Evolutionary conservation across 2,329 filamentous ascomycete genomes (phyloP).

Genomic region (Diaporthe caulivora): DNA sequence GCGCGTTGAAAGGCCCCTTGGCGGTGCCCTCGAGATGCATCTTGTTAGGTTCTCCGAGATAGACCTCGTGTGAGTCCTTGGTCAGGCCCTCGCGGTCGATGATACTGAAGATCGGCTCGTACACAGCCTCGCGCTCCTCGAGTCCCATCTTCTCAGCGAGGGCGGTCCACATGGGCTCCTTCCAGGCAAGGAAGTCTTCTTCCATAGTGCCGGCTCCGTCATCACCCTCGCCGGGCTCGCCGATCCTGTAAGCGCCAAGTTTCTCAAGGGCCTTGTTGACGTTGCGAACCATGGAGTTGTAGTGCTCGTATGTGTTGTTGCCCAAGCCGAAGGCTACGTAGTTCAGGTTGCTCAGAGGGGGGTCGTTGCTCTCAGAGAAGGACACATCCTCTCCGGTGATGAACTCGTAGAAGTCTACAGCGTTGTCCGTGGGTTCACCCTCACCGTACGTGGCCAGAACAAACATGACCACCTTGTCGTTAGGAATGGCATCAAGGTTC

Average conservation of each 20-base stretch:
- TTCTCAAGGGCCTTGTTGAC: constrained; percentile 85
- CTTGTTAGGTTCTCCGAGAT: constrained; percentile 96
- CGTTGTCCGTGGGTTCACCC: constrained; percentile 98
- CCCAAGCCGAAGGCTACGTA: constrained; percentile 96
- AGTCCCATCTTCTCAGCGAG: constrained; percentile 86
- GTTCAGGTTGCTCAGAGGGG: constrained; percentile 84
- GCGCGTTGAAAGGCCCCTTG: constrained; percentile 93
- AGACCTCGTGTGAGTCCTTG: constrained; percentile 83
- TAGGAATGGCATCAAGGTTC: constrained; percentile 88
- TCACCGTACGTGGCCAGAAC: constrained; percentile 97
- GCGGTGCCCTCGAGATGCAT: constrained; percentile 88
- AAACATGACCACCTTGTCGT: constrained; percentile 94
- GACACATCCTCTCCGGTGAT: constrained; percentile 83
- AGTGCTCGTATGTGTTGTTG: constrained; percentile 99
- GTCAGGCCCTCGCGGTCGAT: constrained; percentile 80
- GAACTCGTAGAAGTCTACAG: constrained; percentile 99
- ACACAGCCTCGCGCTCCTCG: constrained; percentile 95
- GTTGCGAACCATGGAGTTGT: constrained; percentile 97
- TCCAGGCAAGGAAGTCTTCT: constrained; percentile 99
- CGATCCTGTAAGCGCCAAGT: constrained; percentile 86
- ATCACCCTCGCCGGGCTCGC: constrained; percentile 92
- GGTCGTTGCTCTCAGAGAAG: constrained; percentile 82
- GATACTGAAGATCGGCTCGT: constrained; percentile 92
- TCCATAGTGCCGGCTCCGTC: constrained; percentile 99
- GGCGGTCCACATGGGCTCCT: constrained; percentile 97